A percentile compares a stretch with the other conserved stretches of the same genome.
Evolutionary conservation across 208 protist species (phyloP).

Genomic region (Vickermania spadyakhi): DNA sequence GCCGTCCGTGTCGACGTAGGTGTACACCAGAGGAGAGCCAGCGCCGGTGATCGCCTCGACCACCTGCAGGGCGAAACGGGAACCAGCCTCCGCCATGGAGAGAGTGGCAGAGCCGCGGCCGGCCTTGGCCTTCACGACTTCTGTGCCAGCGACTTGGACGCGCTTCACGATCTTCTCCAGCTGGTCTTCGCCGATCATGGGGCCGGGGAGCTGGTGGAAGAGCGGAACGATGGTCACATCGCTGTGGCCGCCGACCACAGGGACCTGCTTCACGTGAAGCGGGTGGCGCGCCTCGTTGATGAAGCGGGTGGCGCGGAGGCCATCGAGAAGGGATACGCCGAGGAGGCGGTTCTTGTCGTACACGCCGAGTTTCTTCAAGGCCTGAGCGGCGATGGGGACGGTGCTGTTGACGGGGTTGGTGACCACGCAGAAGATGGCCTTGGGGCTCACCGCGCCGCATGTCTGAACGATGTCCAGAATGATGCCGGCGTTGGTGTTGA

Average conservation of each 20-base stretch:
- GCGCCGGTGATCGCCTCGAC: constrained; percentile 60
- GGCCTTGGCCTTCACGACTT: constrained; percentile 95
- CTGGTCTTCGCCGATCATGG: constrained; percentile 37
- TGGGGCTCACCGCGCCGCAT: constrained; percentile 73
- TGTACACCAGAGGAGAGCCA: constrained; percentile 52
- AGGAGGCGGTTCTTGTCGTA: constrained; percentile 86
- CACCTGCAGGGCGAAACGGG: constrained; percentile 63
- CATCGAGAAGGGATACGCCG: constrained; percentile 91
- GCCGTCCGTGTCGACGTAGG: constrained; percentile 80
- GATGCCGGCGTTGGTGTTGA: constrained; percentile 94
- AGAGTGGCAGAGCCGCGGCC: constrained; percentile 94
- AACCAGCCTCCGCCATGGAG: constrained; percentile 93
- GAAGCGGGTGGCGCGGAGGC: constrained; percentile 88
- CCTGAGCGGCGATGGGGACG: constrained; percentile 90
- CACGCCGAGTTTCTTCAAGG: constrained; percentile 82
- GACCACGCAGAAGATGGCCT: constrained; percentile 90
- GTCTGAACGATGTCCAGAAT: constrained; percentile 83
- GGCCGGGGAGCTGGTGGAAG: constrained; percentile 67
- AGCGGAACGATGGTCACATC: constrained; percentile 93
- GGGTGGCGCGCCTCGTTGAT: constrained; percentile 71
- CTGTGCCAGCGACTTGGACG: constrained; percentile 91
- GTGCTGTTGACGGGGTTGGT: constrained; percentile 97
- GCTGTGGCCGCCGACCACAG: constrained; percentile 94
- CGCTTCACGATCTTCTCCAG: constrained; percentile 71
- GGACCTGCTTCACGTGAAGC: constrained; percentile 33